Evolutionary conservation across 805 yeast species (phyloP).

Genomic region (Nakazawaea wickerhamii): DNA sequence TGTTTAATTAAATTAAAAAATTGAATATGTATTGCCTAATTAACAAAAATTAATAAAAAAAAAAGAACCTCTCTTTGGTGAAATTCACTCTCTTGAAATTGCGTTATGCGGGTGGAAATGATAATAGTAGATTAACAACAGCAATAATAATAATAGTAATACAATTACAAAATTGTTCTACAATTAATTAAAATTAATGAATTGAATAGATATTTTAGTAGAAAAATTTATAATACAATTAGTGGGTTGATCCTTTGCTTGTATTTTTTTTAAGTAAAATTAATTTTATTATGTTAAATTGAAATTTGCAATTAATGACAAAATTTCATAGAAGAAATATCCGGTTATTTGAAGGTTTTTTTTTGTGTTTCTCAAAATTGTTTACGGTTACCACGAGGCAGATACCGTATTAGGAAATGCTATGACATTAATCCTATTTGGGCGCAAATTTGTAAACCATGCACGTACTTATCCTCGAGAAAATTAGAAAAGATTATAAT

Average conservation of each 20-base stretch:
- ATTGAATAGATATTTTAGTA: too few species aligned
- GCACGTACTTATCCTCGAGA: background rate
- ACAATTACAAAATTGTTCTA: background rate
- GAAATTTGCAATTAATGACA: slow-evolving; percentile 3
- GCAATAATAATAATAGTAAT: too few species aligned
- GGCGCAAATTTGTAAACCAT: background rate
- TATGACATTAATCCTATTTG: slow-evolving; percentile 1
- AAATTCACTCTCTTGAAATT: too few species aligned
- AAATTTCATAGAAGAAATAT: background rate
- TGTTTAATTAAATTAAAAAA: too few species aligned
- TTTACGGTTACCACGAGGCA: slow-evolving; percentile 4
- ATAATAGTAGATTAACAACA: too few species aligned
- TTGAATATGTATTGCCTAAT: too few species aligned
- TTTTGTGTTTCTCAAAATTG: background rate
- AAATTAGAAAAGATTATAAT: background rate
- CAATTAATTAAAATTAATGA: too few species aligned
- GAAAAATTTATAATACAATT: too few species aligned
- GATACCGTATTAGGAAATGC: slow-evolving; percentile 9
- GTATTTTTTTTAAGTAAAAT: background rate
- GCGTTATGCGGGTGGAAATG: too few species aligned
- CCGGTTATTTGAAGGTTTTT: slow-evolving; percentile 1
- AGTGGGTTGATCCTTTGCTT: too few species aligned
- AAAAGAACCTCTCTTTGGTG: too few species aligned
- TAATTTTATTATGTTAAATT: background rate
- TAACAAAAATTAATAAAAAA: too few species aligned